A percentile compares a stretch with the other conserved stretches of the same genome.
These are phyloP conservation scores for Saccharomycodes ludwigii DNA, from an alignment of 805 yeast species.

Conservation along the genomic window DNA sequence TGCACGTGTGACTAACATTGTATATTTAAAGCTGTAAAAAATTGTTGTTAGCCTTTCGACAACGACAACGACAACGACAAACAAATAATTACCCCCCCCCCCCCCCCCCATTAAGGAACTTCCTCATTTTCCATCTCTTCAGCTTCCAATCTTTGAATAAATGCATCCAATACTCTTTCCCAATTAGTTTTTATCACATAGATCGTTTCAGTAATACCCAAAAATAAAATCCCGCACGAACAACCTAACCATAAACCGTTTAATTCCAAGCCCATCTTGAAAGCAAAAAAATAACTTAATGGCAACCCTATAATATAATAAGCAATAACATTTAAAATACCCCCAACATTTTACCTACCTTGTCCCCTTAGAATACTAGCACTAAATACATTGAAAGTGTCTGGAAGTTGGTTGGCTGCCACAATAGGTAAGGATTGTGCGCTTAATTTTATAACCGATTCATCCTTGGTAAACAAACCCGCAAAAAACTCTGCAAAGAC, in stretches of 20 bases:
- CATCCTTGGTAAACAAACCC: slow-evolving; percentile 47
- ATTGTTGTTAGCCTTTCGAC: no score
- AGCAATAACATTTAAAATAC: slow-evolving; percentile 52
- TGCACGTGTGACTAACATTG: no score
- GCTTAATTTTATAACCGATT: slow-evolving; percentile 39
- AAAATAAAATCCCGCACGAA: slow-evolving; percentile 47
- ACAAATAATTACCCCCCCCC: no score
- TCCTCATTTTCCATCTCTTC: no score
- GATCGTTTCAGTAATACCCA: slow-evolving; percentile 25
- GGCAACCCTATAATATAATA: slow-evolving; percentile 68
- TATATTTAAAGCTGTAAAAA: no score
- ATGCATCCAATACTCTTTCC: background rate
- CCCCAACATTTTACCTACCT: slow-evolving; percentile 67
- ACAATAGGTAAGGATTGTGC: slow-evolving; percentile 48
- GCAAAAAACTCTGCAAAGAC: no score
- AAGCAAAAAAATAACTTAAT: slow-evolving; percentile 46
- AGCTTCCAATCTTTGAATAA: background rate
- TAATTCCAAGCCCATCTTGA: slow-evolving; percentile 5
- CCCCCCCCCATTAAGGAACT: no score
- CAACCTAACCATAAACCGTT: slow-evolving; percentile 67
- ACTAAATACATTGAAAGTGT: slow-evolving; percentile 58
- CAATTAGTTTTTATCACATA: background rate
- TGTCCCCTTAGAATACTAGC: slow-evolving; percentile 67
- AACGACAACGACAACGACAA: no score
- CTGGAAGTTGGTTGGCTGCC: slow-evolving; percentile 53